Conservation (phyloP, 225 moss, liverwort and hornwort species). For the Pleurozium schreberi region DNA sequence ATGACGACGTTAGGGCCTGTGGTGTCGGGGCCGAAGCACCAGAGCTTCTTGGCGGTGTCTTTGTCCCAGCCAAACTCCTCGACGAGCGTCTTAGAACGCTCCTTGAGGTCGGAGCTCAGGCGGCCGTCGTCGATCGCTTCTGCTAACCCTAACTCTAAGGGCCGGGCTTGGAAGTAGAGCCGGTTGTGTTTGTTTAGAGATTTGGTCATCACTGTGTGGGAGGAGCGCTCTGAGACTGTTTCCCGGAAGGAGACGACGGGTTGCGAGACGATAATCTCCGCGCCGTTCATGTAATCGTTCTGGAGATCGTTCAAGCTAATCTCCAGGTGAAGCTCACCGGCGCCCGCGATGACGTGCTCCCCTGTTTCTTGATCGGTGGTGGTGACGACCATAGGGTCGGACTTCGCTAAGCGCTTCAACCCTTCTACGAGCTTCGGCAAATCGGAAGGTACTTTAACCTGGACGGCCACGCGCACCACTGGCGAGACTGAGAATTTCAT, state of each 20-base stretch:
- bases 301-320: not conserved
- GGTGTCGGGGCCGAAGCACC: slow-evolving; percentile 37
- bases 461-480: slow-evolving; percentile 36
- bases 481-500: slow-evolving; percentile 44
- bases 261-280: not conserved
- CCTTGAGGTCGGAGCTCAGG: slow-evolving; percentile 11
- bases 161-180: slow-evolving; percentile 22
- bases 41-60: slow-evolving; percentile 28
- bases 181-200: slow-evolving; percentile 36
- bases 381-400: not conserved
- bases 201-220: slow-evolving; percentile 22
- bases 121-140: slow-evolving; percentile 22
- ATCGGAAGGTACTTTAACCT: slow-evolving; percentile 14
- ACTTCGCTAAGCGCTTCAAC: slow-evolving; percentile 31
- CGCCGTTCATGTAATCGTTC: not conserved
- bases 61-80: slow-evolving; percentile 35
- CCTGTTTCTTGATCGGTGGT: not conserved
- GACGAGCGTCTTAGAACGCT: not conserved
- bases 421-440: slow-evolving; percentile 35
- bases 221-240: slow-evolving; percentile 7
- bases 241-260: slow-evolving; percentile 33
- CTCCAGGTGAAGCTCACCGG: not conserved
- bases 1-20: slow-evolving; percentile 29
- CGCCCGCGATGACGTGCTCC: not conserved
- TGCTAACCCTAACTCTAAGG: not conserved